Evolutionary conservation across 352 stramenopile genomes (phyloP).

Genomic region (Globisporangium perplexum): DNA sequence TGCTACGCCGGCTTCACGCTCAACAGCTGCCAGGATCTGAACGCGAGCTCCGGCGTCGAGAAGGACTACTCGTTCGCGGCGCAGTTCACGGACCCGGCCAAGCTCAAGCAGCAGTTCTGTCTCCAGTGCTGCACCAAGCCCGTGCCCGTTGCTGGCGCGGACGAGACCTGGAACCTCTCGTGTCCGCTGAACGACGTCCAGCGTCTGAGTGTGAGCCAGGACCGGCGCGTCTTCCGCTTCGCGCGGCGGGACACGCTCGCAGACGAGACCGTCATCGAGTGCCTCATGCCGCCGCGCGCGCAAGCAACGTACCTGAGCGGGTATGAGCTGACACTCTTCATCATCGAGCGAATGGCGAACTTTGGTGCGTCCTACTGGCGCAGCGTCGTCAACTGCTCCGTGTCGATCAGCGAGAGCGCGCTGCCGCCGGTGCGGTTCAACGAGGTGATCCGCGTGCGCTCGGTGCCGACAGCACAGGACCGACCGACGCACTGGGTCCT

Average conservation of each 20-base stretch:
- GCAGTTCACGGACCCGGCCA: slow-evolving; percentile 45
- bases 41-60: slow-evolving; percentile 26
- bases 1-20: slow-evolving; percentile 63
- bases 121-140: slow-evolving; percentile 72
- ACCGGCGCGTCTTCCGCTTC: slow-evolving; percentile 47
- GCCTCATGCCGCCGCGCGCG: slow-evolving; percentile 47
- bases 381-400: slow-evolving; percentile 60
- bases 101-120: slow-evolving; percentile 43
- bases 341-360: slow-evolving; percentile 40
- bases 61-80: slow-evolving; percentile 51
- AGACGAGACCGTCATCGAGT: slow-evolving; percentile 50
- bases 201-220: slow-evolving; percentile 62
- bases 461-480: slow-evolving; percentile 25
- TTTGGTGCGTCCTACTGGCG: slow-evolving; percentile 59
- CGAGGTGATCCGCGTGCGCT: slow-evolving; percentile 58
- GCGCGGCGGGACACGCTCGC: slow-evolving; percentile 43
- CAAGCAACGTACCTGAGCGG: slow-evolving; percentile 42
- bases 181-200: slow-evolving; percentile 65
- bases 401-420: slow-evolving; percentile 42
- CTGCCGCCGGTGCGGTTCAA: slow-evolving; percentile 32
- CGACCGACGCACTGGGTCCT: slow-evolving; percentile 30
- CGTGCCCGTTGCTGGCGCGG: slow-evolving; percentile 39
- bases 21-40: slow-evolving; percentile 49
- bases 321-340: slow-evolving; percentile 48
- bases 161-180: slow-evolving; percentile 75